Base-by-base conservation (phyloP, 2,329 filamentous ascomycete genomes). In the Penicillium sp. region DNA sequence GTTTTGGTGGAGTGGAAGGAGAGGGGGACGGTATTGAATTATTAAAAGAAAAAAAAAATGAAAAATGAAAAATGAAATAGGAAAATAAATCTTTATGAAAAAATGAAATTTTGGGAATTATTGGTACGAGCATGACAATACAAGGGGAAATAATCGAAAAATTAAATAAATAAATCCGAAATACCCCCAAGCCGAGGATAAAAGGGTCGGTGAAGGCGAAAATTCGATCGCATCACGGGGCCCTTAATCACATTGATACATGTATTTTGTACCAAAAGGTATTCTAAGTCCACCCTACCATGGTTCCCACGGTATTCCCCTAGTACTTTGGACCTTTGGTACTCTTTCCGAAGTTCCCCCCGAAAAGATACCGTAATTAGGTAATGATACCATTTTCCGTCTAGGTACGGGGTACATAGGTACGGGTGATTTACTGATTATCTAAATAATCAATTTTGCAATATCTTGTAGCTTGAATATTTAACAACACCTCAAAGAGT, bases 371-470 rank as follows among this genome's bases (percentile, higher is more conserved):
- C 8, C 10, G 13, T 4, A 14, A 11, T 34, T 34, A 34, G 23
- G 39, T 65, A 63, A 54, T 35, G 51, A 60, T 69, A 70, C 67
- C 61, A 56, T 62, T 68, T 69, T 67, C 61, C 64, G 63, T 50
- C 27, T 30, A 23, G 3, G n/a, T n/a, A n/a, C n/a, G n/a, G n/a
- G n/a, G n/a, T n/a, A n/a, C 5, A 23, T 23, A 3, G 23, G 23
- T 23, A 23, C 23, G 23, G 23, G 23, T 27, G 14, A 36, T 18
- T 32, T 47, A 14, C 18, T n/a, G 46, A 48, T 48, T 48, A 48
- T 35, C 36, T 49, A 49, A 42, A 48, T 40, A 7, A 29, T 48
- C 46, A 18, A 13, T 16, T 47, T 9, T 32, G 30, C 5, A 8
- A 36, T 34, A 34, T 6, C 13, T 14, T 7, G 13, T 14, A 35